Percentiles rank a stretch among this genome's conserved stretches.
Conservation (phyloP, 805 yeast genomes). For the Cephaloascus fragrans region DNA sequence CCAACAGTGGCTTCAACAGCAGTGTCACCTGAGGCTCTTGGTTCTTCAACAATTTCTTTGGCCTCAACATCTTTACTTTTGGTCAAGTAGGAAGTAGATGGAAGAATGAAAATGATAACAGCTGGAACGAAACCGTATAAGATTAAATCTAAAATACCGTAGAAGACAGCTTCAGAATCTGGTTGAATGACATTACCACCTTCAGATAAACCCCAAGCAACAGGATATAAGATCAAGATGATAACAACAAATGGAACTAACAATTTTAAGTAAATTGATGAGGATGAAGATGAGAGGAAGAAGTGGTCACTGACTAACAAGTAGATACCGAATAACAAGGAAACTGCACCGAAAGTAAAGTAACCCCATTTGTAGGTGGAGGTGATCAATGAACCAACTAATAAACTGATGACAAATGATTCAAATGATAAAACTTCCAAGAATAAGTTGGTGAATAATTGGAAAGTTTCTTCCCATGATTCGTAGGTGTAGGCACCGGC, state of each 20-base stretch:
- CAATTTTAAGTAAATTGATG: neutral
- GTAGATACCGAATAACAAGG: constrained; percentile 28
- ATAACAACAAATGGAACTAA: constrained; percentile 21
- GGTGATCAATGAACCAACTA: constrained; percentile 45
- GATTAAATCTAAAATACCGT: constrained; percentile 40
- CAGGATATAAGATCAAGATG: constrained; percentile 32
- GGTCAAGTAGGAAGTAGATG: neutral
- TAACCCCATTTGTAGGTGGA: constrained; percentile 64
- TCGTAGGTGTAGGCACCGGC: constrained; percentile 17
- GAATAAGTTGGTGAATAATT: constrained; percentile 24
- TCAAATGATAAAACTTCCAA: constrained; percentile 33
- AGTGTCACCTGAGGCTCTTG: neutral
- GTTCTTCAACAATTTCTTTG: neutral
- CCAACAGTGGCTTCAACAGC: constrained; percentile 1
- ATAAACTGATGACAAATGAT: constrained; percentile 40
- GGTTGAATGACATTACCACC: constrained; percentile 48
- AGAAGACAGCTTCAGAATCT: constrained; percentile 44
- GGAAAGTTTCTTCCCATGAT: constrained; percentile 11
- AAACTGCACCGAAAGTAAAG: constrained; percentile 42
- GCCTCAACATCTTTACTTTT: neutral
- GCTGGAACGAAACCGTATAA: constrained; percentile 33
- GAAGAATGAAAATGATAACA: constrained; percentile 10
- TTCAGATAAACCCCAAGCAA: constrained; percentile 42
- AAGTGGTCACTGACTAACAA: constrained; percentile 13
- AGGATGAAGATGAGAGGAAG: neutral